phyloP scores from a whole-genome alignment of 345 rosid genomes.

The Aquilaria malaccensis region DNA sequence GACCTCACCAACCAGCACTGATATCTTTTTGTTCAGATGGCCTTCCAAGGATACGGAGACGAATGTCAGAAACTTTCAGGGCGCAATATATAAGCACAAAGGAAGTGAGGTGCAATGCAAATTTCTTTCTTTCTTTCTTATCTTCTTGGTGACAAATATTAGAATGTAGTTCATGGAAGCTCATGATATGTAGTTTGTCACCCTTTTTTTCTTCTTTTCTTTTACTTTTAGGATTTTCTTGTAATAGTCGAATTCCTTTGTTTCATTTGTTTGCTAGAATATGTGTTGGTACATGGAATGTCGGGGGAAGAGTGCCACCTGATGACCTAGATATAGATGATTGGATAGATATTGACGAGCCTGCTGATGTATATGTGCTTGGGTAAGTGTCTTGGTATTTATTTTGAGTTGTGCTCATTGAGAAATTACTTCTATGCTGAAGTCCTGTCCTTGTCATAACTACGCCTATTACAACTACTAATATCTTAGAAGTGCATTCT shows the following conservation, averaged over 20 bases:
- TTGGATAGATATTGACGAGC: slow-evolving; percentile 65
- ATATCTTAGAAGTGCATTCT: too few species aligned
- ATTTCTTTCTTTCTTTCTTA: too few species aligned
- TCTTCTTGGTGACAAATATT: not conserved
- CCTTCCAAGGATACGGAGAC: slow-evolving; percentile 21
- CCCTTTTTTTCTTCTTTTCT: not conserved
- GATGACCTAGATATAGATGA: slow-evolving; percentile 86
- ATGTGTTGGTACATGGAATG: slow-evolving; percentile 89
- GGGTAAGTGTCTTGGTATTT: slow-evolving; percentile 37
- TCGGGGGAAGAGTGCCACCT: slow-evolving; percentile 76
- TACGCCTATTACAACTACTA: too few species aligned
- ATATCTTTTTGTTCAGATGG: slow-evolving; percentile 11
- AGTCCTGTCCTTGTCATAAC: too few species aligned
- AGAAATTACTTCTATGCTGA: too few species aligned
- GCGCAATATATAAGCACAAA: slow-evolving; percentile 28
- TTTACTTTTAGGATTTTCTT: not conserved
- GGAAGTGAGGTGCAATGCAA: slow-evolving; percentile 22
- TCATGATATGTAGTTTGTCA: too few species aligned
- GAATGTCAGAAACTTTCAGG: slow-evolving; percentile 26
- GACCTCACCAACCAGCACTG: too few species aligned
- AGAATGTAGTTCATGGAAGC: not conserved
- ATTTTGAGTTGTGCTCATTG: too few species aligned
- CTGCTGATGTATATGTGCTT: slow-evolving; percentile 82
- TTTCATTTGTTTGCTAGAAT: slow-evolving; percentile 33
- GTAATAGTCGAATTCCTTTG: not conserved